Conservation (phyloP, 2,329 filamentous ascomycete species). For the Trichoderma polysporum region DNA sequence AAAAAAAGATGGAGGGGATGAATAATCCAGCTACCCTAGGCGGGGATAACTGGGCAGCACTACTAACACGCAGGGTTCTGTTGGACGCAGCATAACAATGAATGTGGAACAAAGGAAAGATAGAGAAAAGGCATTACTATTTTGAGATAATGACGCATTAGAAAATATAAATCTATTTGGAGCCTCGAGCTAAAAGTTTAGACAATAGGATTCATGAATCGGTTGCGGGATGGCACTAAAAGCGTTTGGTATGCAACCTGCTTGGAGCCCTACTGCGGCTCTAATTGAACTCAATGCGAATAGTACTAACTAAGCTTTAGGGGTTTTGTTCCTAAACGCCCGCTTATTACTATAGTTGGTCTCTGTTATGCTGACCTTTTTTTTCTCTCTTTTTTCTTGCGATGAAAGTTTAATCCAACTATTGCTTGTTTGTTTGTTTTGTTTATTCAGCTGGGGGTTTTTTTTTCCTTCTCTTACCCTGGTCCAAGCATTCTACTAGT, state of each 20-base stretch:
- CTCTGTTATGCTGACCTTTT: not conserved
- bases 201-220: not conserved
- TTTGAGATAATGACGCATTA: not conserved
- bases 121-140: not conserved
- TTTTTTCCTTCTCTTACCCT: not conserved
- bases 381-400: not conserved
- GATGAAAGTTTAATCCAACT: not conserved
- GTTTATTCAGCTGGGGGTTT: not conserved
- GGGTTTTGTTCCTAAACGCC: not conserved
- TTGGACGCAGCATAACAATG: not conserved
- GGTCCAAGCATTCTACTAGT: not conserved
- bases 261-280: not conserved
- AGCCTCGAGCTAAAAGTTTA: not conserved
- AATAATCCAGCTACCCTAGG: not conserved
- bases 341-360: too few species aligned
- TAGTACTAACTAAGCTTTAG: not conserved
- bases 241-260: not conserved
- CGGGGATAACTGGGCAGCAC: not conserved
- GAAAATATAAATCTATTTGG: too few species aligned
- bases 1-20: conserved; percentile 11
- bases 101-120: not conserved
- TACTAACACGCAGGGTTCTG: not conserved
- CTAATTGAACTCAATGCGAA: conserved; percentile 1
- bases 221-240: not conserved
- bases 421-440: not conserved